phyloP scores from a whole-genome alignment of 495 filamentous ascomycete genomes.

The Aspergillus sclerotiicarbonarius region DNA sequence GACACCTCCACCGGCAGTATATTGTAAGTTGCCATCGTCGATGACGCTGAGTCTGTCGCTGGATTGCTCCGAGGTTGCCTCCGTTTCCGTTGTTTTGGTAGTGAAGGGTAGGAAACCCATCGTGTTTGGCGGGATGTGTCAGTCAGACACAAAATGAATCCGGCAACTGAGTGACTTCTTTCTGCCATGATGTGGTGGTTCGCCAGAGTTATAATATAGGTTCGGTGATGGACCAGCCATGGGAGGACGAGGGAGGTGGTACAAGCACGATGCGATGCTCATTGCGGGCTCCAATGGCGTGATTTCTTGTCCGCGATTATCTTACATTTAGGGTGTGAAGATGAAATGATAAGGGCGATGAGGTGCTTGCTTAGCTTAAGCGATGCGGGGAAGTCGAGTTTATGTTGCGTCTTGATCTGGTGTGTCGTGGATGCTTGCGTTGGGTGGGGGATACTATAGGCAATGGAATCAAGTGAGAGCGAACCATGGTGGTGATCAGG shows the following conservation, averaged over 20 bases:
- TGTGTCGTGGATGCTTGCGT: no score
- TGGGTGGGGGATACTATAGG: neutral
- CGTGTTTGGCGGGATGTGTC: neutral
- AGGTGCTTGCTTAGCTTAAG: constrained; percentile 2
- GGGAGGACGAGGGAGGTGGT: neutral
- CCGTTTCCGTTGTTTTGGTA: neutral
- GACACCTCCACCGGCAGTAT: constrained; percentile 50
- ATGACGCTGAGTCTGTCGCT: constrained; percentile 14
- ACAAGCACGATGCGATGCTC: constrained; percentile 3
- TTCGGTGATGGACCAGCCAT: neutral
- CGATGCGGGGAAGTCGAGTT: neutral
- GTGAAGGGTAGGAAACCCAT: constrained; percentile 2
- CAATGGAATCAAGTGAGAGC: no score
- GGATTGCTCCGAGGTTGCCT: neutral
- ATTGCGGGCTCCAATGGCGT: constrained; percentile 1
- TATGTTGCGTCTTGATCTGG: neutral
- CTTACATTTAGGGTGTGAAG: neutral
- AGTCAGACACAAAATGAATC: neutral
- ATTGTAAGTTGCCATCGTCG: constrained; percentile 45
- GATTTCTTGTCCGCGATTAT: constrained; percentile 1
- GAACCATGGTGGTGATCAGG: neutral
- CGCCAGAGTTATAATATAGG: neutral
- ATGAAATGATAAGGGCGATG: neutral
- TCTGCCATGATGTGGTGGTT: neutral
- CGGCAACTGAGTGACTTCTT: neutral